A percentile compares a stretch with the other conserved stretches of the same genome.
phyloP scores from a whole-genome alignment of 805 yeast genomes.

The Scheffersomyces lignosus region DNA sequence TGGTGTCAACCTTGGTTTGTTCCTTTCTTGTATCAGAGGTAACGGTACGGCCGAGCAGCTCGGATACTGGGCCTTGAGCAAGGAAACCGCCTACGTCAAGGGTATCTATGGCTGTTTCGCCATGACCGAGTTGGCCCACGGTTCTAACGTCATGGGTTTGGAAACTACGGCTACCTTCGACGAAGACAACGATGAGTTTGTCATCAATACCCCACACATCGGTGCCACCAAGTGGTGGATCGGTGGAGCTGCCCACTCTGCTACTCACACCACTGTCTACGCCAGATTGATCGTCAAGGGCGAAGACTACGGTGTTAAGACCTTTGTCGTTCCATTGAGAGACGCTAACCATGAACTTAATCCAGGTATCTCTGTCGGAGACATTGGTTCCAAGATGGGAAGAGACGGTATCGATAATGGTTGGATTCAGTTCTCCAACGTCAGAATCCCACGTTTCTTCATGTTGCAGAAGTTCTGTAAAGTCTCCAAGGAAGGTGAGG shows the following conservation, averaged over 20 bases:
- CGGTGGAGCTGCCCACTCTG: constrained; percentile 95
- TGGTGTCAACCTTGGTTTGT: constrained; percentile 87
- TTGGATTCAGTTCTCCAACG: constrained; percentile 89
- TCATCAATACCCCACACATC: constrained; percentile 81
- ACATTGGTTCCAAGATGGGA: constrained; percentile 94
- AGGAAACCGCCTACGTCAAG: constrained; percentile 60
- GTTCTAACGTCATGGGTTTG: constrained; percentile 62
- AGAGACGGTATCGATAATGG: constrained; percentile 95
- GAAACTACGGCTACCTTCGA: constrained; percentile 74
- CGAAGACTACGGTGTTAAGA: constrained; percentile 88
- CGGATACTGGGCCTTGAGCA: constrained; percentile 74
- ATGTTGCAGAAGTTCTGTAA: constrained; percentile 80
- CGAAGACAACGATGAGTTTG: constrained; percentile 60
- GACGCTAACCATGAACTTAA: constrained; percentile 68
- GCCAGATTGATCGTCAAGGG: constrained; percentile 82
- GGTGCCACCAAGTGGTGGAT: constrained; percentile 99
- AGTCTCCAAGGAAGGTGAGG: constrained; percentile 68
- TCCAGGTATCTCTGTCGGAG: constrained; percentile 86
- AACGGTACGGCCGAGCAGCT: constrained; percentile 86
- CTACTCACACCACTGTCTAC: constrained; percentile 82
- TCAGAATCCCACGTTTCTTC: constrained; percentile 77
- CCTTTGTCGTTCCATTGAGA: constrained; percentile 88
- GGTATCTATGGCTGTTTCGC: constrained; percentile 66
- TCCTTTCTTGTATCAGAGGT: constrained; percentile 78
- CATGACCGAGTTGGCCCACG: constrained; percentile 69